Conservation (phyloP, 2,329 filamentous ascomycete species). For the Lasiodiplodia sp. region DNA sequence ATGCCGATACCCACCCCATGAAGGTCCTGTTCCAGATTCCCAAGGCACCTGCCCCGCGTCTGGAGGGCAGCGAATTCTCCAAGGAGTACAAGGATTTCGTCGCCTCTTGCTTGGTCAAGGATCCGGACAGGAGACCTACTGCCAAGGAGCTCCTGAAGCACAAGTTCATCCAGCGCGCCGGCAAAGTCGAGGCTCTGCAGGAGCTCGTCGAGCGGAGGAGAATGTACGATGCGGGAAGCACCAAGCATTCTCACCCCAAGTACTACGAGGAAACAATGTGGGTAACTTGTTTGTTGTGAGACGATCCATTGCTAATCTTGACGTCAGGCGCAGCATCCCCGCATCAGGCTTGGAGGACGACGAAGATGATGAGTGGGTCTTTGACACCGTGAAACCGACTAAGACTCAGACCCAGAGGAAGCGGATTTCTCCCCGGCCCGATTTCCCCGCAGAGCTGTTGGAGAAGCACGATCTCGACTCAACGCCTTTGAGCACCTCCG, state of each 20-base stretch:
- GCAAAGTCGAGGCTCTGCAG: constrained; percentile 85
- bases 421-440: constrained; percentile 55
- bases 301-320: constrained; percentile 6
- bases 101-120: constrained; percentile 87
- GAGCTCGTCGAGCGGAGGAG: constrained; percentile 86
- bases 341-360: constrained; percentile 47
- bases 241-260: constrained; percentile 71
- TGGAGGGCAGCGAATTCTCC: constrained; percentile 83
- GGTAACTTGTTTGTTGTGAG: constrained; percentile 36
- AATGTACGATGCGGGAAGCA: constrained; percentile 78
- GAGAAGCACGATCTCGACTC: constrained; percentile 54
- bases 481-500: constrained; percentile 49
- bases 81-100: constrained; percentile 95
- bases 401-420: constrained; percentile 57
- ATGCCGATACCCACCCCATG: constrained; percentile 97
- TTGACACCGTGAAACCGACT: constrained; percentile 83
- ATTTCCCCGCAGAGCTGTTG: constrained; percentile 45
- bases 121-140: constrained; percentile 81
- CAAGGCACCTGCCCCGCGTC: constrained; percentile 82
- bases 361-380: constrained; percentile 88
- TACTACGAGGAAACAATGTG: constrained; percentile 94
- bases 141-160: constrained; percentile 89
- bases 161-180: constrained; percentile 84
- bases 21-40: constrained; percentile 97
- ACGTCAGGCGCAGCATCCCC: constrained; percentile 67